Percentiles rank a stretch among this genome's conserved stretches.
Conservation (phyloP, 164 flowering plant species). For the Tinospora cordifolia region DNA sequence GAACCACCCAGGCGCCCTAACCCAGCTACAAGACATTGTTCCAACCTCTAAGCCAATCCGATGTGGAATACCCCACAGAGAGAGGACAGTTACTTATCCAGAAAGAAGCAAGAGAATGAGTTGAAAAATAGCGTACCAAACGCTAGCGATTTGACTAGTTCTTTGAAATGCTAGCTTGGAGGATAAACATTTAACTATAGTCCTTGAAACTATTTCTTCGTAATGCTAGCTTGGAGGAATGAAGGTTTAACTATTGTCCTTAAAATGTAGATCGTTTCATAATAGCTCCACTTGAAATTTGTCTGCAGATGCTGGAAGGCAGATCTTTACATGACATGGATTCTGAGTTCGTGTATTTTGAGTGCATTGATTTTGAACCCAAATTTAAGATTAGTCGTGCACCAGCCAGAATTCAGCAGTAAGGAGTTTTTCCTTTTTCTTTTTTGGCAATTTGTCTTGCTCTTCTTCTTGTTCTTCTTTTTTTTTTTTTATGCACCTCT, state of each 20-base stretch:
- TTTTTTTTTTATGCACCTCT: neutral
- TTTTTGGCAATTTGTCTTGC: too few species aligned
- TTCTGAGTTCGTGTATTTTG: neutral
- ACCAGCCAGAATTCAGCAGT: conserved; percentile 10
- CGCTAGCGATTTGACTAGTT: neutral
- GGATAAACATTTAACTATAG: neutral
- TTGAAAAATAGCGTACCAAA: neutral
- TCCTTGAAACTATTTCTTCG: neutral
- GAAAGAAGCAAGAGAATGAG: too few species aligned
- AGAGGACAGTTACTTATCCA: too few species aligned
- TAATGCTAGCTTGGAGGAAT: neutral
- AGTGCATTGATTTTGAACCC: conserved; percentile 1
- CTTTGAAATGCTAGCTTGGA: neutral
- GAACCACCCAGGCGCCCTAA: too few species aligned
- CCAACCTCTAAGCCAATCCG: too few species aligned
- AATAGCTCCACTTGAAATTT: too few species aligned
- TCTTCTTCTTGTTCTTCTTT: neutral
- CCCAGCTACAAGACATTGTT: too few species aligned
- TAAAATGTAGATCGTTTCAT: neutral
- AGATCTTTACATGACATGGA: neutral
- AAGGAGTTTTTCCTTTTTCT: neutral
- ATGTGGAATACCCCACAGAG: too few species aligned
- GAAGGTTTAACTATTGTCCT: neutral
- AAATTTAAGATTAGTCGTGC: conserved; percentile 9
- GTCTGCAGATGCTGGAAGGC: conserved; percentile 12